Percentiles rank a stretch among this genome's conserved stretches.
These are phyloP conservation scores for Choricystis sp. DNA, from an alignment of 139 green algal species.

Conservation along the genomic window DNA sequence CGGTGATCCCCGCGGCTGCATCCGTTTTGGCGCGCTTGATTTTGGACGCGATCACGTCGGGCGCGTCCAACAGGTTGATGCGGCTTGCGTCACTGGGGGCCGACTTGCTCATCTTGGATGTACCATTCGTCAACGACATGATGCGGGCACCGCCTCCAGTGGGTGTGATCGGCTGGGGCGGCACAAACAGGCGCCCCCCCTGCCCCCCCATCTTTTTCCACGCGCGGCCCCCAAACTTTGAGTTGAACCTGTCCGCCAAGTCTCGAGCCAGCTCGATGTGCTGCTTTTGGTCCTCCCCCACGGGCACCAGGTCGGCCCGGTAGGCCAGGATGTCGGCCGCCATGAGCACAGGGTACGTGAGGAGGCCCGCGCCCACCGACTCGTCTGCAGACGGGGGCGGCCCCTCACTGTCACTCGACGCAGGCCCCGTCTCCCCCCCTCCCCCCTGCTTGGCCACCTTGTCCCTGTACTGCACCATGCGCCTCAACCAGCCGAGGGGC, in stretches of 20 bases:
- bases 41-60: conserved; percentile 73
- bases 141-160: conserved; percentile 77
- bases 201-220: conserved; percentile 94
- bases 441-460: conserved; percentile 39
- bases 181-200: conserved; percentile 53
- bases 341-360: conserved; percentile 99
- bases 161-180: conserved; percentile 87
- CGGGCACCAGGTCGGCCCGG: conserved; percentile 58
- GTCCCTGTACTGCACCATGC: conserved; percentile 98
- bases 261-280: conserved; percentile 59
- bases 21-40: conserved; percentile 85
- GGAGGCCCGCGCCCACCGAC: conserved; percentile 77
- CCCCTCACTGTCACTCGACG: not conserved
- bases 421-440: not conserved
- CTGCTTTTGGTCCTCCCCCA: conserved; percentile 96
- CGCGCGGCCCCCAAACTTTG: conserved; percentile 71
- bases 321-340: conserved; percentile 97
- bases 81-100: conserved; percentile 67
- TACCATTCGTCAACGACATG: conserved; percentile 91
- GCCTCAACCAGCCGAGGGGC: conserved; percentile 84
- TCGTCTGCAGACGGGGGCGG: conserved; percentile 23
- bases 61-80: conserved; percentile 88
- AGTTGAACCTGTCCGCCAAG: conserved; percentile 69
- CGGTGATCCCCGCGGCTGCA: conserved; percentile 38
- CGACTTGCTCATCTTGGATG: conserved; percentile 90